Conservation (phyloP, 1,284 basidiomycete species). For the Heterobasidion occidentale region DNA sequence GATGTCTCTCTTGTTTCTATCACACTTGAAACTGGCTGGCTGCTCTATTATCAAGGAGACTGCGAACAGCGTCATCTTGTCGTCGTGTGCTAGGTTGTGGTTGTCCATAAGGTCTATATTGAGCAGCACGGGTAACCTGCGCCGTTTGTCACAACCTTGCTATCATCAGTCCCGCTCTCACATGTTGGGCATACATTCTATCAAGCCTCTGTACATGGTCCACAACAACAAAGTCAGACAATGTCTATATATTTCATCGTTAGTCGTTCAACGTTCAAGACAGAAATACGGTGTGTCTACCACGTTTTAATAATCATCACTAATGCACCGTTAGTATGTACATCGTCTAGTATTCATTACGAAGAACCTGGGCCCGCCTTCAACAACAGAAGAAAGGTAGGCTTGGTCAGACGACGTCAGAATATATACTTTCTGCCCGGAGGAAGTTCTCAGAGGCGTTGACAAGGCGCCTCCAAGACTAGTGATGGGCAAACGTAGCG, state of each 20-base stretch:
- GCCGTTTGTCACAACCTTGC: no score
- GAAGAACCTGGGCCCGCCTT: background rate
- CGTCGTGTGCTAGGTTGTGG: background rate
- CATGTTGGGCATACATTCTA: background rate
- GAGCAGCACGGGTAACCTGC: no score
- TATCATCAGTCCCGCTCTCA: no score
- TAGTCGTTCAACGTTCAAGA: no score
- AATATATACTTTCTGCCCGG: conserved; percentile 9
- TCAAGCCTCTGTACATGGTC: background rate
- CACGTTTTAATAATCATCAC: no score
- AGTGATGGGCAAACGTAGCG: conserved; percentile 11
- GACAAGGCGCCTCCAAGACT: conserved; percentile 10
- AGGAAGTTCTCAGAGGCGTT: conserved; percentile 14
- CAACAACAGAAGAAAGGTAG: background rate
- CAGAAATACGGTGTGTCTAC: no score
- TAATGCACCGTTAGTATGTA: background rate
- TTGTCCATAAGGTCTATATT: background rate
- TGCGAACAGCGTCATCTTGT: background rate
- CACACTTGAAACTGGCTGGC: background rate
- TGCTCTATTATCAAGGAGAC: background rate
- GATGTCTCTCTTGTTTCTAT: conserved; percentile 4
- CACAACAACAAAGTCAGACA: background rate
- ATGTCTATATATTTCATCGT: background rate
- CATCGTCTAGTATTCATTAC: background rate
- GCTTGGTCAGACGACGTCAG: background rate